phyloP scores from a whole-genome alignment of 2,329 filamentous ascomycete genomes.

The Botrytis tulipae region DNA sequence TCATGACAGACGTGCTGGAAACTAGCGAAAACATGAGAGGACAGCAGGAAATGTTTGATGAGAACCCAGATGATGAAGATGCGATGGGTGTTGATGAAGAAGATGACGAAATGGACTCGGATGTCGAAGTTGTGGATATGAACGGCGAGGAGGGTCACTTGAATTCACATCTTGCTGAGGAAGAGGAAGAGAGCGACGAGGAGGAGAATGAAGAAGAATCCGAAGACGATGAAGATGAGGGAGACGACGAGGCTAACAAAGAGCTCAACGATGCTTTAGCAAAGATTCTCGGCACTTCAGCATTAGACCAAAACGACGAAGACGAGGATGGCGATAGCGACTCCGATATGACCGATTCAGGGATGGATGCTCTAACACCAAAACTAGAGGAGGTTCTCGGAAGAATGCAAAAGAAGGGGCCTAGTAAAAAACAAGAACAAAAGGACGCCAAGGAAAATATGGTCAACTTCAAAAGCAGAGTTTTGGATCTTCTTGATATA shows the following conservation, averaged over 20 bases:
- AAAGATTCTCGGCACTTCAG: constrained; percentile 71
- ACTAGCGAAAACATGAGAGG: constrained; percentile 80
- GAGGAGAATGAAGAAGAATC: constrained; percentile 42
- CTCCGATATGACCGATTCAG: constrained; percentile 89
- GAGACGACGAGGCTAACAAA: constrained; percentile 42
- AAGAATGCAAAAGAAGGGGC: constrained; percentile 61
- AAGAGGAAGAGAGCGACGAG: constrained; percentile 47
- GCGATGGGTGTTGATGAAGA: constrained; percentile 40
- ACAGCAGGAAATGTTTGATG: constrained; percentile 81
- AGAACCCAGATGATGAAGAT: constrained; percentile 59
- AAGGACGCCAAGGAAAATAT: constrained; percentile 87
- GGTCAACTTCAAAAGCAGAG: constrained; percentile 90
- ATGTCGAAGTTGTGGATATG: constrained; percentile 51
- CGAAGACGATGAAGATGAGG: constrained; percentile 42
- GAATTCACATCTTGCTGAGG: constrained; percentile 41
- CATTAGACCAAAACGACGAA: constrained; percentile 55
- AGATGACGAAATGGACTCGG: constrained; percentile 45
- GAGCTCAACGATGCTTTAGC: constrained; percentile 70
- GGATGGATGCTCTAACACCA: constrained; percentile 87
- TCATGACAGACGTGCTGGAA: constrained; percentile 65
- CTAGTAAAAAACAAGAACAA: constrained; percentile 75
- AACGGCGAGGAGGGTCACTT: constrained; percentile 45
- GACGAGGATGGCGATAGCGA: constrained; percentile 60
- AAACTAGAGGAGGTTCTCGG: constrained; percentile 84
- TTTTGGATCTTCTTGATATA: constrained; percentile 82